phyloP scores from a whole-genome alignment of 108 stramenopile genomes.

The Skeletonema tropicum region DNA sequence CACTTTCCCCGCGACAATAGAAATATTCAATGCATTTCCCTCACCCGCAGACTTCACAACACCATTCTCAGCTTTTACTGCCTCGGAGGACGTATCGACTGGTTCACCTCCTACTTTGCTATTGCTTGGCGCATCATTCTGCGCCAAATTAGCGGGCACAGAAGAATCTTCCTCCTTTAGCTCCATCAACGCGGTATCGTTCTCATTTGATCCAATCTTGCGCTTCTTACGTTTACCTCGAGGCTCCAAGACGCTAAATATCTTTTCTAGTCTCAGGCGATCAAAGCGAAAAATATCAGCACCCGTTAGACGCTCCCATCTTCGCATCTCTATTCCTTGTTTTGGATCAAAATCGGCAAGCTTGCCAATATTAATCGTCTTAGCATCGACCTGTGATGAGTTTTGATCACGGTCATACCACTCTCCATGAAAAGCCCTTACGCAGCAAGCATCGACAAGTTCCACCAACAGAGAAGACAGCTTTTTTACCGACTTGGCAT shows the following conservation, averaged over 20 bases:
- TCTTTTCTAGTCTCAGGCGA: not conserved
- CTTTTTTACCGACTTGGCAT: constrained; percentile 46
- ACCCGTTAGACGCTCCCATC: constrained; percentile 2
- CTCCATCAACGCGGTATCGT: not conserved
- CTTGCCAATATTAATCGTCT: constrained; percentile 4
- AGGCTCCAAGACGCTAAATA: not conserved
- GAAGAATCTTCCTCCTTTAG: not conserved
- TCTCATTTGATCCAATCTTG: not conserved
- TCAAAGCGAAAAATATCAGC: constrained; percentile 4
- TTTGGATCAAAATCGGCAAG: constrained; percentile 1
- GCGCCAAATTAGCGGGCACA: not conserved
- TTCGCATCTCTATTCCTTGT: not conserved
- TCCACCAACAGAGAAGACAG: constrained; percentile 56
- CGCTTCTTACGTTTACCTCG: not conserved
- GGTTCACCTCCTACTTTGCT: not conserved
- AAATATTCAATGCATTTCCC: not conserved
- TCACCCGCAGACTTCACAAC: not conserved
- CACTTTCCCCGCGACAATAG: not conserved
- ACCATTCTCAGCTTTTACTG: not conserved
- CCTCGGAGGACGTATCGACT: not conserved
- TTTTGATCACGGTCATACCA: constrained; percentile 58
- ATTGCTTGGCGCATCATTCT: not conserved
- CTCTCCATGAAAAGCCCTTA: constrained; percentile 55
- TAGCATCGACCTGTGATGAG: constrained; percentile 1
- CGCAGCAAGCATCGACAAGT: constrained; percentile 62